Percentiles rank a stretch among this genome's conserved stretches.
phyloP scores from a whole-genome alignment of 257 asterid species.

The Cinchona pubescens region DNA sequence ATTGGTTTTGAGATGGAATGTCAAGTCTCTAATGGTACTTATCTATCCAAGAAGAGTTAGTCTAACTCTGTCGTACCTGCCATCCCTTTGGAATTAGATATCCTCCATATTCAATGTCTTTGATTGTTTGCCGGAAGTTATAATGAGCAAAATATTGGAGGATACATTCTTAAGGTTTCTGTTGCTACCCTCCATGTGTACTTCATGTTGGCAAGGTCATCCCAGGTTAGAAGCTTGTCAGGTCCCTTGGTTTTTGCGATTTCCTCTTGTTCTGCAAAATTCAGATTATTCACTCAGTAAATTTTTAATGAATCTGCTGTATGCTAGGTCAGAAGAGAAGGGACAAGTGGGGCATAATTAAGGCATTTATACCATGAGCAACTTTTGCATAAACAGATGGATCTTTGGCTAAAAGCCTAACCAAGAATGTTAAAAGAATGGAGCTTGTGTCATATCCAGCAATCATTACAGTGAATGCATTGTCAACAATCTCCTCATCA shows the following conservation, averaged over 20 bases:
- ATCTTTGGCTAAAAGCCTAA: conserved; percentile 31
- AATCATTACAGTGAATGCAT: conserved; percentile 19
- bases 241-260: conserved; percentile 30
- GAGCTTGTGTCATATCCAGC: conserved; percentile 36
- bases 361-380: neutral
- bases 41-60: neutral
- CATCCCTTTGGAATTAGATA: conserved; percentile 68
- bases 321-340: neutral
- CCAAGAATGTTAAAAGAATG: conserved; percentile 31
- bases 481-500: conserved; percentile 21
- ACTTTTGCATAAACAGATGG: conserved; percentile 16
- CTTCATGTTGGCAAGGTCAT: conserved; percentile 67
- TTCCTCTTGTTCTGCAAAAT: conserved; percentile 56
- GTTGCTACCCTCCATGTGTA: conserved; percentile 67
- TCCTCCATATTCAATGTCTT: conserved; percentile 54
- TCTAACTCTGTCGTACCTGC: conserved; percentile 44
- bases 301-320: too few species aligned
- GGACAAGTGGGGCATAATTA: neutral
- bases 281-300: neutral
- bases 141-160: conserved; percentile 57
- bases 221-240: conserved; percentile 51
- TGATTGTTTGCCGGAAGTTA: conserved; percentile 46
- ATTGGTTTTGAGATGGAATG: too few species aligned
- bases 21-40: too few species aligned
- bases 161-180: conserved; percentile 55